Conservation (phyloP, 345 rosid species). For the Salix dunnii region DNA sequence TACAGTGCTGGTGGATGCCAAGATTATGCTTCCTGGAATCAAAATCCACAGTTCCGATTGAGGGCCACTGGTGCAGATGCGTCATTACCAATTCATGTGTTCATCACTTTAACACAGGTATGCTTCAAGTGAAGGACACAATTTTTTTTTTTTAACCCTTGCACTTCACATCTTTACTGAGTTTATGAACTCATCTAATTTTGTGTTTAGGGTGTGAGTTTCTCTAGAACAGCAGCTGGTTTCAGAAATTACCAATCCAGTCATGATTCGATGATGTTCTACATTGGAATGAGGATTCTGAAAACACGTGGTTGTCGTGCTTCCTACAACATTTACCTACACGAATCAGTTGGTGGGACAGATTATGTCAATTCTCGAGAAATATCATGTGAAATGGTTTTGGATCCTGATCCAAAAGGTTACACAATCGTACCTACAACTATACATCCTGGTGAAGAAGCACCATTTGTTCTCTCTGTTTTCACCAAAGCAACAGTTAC, state of each 20-base stretch:
- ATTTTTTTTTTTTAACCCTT: not conserved
- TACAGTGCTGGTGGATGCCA: constrained; percentile 99
- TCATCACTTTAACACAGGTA: constrained; percentile 98
- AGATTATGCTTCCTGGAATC: constrained; percentile 97
- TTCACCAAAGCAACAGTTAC: constrained; percentile 84
- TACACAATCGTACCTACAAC: constrained; percentile 99
- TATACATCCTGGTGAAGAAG: constrained; percentile 99
- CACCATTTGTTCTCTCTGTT: constrained; percentile 95
- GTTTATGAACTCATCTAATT: not conserved
- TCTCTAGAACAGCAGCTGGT: constrained; percentile 94
- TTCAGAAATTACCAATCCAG: constrained; percentile 92
- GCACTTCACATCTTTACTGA: not conserved
- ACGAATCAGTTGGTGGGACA: constrained; percentile 98
- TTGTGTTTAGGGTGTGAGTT: constrained; percentile 79
- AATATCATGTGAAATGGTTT: constrained; percentile 99
- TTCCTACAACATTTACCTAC: constrained; percentile 88
- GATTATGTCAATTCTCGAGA: constrained; percentile 99
- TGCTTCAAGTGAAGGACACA: constrained; percentile 13
- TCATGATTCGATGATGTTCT: constrained; percentile 89
- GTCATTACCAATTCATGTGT: constrained; percentile 81
- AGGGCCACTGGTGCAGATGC: constrained; percentile 91
- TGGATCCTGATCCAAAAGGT: constrained; percentile 99
- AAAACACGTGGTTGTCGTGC: constrained; percentile 98
- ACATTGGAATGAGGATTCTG: constrained; percentile 96
- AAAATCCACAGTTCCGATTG: constrained; percentile 94